phyloP scores from a whole-genome alignment of 2,329 filamentous ascomycete genomes.

The Cordyceps pruinosa region DNA sequence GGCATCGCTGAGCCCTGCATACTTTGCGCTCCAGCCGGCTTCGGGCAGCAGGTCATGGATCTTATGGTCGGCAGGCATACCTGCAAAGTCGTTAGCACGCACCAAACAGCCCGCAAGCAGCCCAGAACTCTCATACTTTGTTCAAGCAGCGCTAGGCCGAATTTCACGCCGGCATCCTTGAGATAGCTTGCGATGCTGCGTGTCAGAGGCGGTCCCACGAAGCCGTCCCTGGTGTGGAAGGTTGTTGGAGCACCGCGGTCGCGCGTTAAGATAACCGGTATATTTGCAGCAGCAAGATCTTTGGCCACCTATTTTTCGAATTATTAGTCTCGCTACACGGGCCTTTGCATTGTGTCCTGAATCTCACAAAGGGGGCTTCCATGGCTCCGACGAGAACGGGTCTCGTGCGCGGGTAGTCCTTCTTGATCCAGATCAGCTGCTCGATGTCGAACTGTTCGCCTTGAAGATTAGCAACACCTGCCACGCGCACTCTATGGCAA shows the following conservation, averaged over 20 bases:
- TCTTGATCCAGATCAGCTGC: constrained; percentile 33
- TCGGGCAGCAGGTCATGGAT: constrained; percentile 33
- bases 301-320: constrained; percentile 27
- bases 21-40: constrained; percentile 35
- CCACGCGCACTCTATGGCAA: neutral
- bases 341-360: too few relatives aligned
- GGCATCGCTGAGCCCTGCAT: constrained; percentile 27
- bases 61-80: constrained; percentile 26
- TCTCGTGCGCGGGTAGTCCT: constrained; percentile 26
- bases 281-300: constrained; percentile 31
- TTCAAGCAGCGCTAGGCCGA: constrained; percentile 25
- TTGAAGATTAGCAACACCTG: neutral
- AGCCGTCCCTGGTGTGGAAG: constrained; percentile 31
- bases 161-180: constrained; percentile 32
- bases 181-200: constrained; percentile 32
- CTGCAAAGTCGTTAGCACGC: constrained; percentile 12
- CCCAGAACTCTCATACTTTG: constrained; percentile 16
- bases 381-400: constrained; percentile 33
- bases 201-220: constrained; percentile 36
- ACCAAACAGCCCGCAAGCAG: neutral
- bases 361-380: constrained; percentile 30
- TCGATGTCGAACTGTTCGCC: constrained; percentile 30
- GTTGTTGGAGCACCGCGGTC: constrained; percentile 26
- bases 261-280: constrained; percentile 37
- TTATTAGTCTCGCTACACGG: neutral